Conservation (phyloP, 2,329 filamentous ascomycete genomes). For the Alternaria triticimaculans region DNA sequence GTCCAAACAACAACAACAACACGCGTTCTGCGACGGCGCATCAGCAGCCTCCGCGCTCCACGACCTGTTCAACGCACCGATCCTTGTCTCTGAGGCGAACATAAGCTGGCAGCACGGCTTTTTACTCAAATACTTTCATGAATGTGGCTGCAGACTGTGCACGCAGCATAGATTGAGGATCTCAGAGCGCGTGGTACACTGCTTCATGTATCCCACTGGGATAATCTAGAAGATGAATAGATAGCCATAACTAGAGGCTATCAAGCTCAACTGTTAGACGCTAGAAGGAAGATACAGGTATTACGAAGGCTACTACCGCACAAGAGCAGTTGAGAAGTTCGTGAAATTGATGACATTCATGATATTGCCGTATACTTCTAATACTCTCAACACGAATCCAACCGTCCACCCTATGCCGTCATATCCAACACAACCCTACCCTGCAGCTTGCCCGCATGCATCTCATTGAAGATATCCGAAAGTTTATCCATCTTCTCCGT, state of each 20-base stretch:
- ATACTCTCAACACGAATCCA: not conserved
- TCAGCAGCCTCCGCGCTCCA: not conserved
- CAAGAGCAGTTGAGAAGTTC: not conserved
- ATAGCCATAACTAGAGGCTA: not conserved
- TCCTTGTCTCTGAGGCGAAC: not conserved
- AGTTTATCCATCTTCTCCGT: conserved; percentile 57
- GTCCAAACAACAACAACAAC: not conserved
- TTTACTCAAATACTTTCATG: rapidly evolving
- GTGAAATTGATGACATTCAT: not conserved
- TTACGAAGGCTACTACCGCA: not conserved
- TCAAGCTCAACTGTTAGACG: not conserved
- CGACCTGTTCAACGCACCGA: not conserved
- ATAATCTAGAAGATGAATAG: too few species aligned
- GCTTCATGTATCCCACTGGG: not conserved
- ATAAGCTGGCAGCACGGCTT: not conserved
- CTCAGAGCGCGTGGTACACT: not conserved
- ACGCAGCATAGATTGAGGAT: not conserved
- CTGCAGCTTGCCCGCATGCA: conserved; percentile 54
- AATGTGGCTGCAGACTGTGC: not conserved
- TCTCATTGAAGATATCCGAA: conserved; percentile 55
- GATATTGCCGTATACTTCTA: not conserved
- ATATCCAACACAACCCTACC: conserved; percentile 58
- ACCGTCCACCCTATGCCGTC: conserved; percentile 7
- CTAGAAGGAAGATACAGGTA: not conserved
- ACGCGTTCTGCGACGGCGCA: not conserved